A percentile compares a stretch with the other conserved stretches of the same genome.
phyloP scores from a whole-genome alignment of 2,329 filamentous ascomycete species.

The Claviceps digitariae region DNA sequence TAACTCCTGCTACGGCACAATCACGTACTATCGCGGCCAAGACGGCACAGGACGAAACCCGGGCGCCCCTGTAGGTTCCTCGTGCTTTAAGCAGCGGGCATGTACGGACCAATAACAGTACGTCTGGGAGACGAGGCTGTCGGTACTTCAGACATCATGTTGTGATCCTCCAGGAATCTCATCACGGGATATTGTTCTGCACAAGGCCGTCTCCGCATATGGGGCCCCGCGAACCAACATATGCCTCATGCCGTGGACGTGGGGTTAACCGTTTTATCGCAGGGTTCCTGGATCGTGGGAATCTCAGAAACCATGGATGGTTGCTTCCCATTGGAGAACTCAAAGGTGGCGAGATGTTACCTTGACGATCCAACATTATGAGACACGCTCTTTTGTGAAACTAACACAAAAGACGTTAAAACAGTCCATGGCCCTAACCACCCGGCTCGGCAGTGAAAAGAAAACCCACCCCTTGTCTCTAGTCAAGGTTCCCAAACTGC shows the following conservation, averaged over 20 bases:
- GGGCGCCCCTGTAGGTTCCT: slow-evolving; percentile 5
- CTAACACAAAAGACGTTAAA: no score
- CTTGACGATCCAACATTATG: slow-evolving; percentile 31
- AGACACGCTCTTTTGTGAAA: neutral
- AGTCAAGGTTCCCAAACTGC: neutral
- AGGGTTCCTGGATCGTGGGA: neutral
- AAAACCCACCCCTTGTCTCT: neutral
- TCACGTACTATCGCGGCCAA: no score
- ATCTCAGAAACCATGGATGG: neutral
- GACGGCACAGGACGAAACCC: slow-evolving; percentile 2
- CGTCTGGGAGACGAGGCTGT: slow-evolving; percentile 12
- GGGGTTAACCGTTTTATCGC: neutral
- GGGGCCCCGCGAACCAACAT: slow-evolving; percentile 12
- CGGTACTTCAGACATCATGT: slow-evolving; percentile 17
- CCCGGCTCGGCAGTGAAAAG: slow-evolving; percentile 11
- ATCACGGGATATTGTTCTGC: slow-evolving; percentile 28
- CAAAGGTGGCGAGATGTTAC: slow-evolving; percentile 36
- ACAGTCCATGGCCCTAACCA: slow-evolving; percentile 6
- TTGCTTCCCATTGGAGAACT: neutral
- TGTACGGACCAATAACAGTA: slow-evolving; percentile 7
- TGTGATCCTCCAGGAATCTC: slow-evolving; percentile 11
- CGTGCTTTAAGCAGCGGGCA: slow-evolving; percentile 4
- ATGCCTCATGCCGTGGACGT: neutral
- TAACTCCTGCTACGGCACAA: no score
- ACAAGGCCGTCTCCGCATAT: slow-evolving; percentile 4